Base-by-base conservation (phyloP, 345 rosid species). In the Isatis tinctoria region DNA sequence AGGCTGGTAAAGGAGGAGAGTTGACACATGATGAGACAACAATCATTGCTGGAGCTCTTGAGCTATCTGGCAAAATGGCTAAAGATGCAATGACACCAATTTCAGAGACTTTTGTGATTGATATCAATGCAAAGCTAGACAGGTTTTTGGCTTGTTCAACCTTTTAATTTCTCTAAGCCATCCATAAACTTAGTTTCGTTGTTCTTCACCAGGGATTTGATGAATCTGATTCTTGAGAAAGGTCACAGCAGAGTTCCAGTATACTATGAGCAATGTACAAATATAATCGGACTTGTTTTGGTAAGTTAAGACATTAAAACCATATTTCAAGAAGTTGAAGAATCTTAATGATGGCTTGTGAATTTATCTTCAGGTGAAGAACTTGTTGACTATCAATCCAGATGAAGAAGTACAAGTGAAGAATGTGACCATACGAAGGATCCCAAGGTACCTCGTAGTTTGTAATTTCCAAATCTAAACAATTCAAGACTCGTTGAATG, bases 1-100 rank as follows among this genome's bases (percentile, higher is more conserved):
- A 90, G 98, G 98, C 97, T 64, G 98, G 98, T 67, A 93, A 93
- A 72, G 98, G 98, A 60, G 98, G 98, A 51, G 98, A 93, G 75
- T 67, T 93, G 67, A 93, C 98, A 0, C 98, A 85, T 79, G 98
- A 93, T 28, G 98, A 93, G 80, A 93, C 97, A 26, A 93, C 97
- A 36, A 90, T 93, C 49, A 93, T 93, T 64, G 93, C 92, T 41
- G 98, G 98, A 79, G 98, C 98, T 58, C 98, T 93, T 74, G 96
- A 86, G 73, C 92, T 93, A 28, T 44, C 82, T 4, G 96, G 75
- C 74, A 90, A 93, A 80, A 85, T 87, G 32, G 97, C 88, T 14
- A 74, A 84, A 57, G 83, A 89, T 83, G 96, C 97, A 72, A 93
- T 93, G 98, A 88, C 97, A 64, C 93, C 89, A 13, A 78, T 90